Evolutionary conservation across 2,329 filamentous ascomycete genomes (phyloP).

Genomic region (Chaetomium olivaceum): DNA sequence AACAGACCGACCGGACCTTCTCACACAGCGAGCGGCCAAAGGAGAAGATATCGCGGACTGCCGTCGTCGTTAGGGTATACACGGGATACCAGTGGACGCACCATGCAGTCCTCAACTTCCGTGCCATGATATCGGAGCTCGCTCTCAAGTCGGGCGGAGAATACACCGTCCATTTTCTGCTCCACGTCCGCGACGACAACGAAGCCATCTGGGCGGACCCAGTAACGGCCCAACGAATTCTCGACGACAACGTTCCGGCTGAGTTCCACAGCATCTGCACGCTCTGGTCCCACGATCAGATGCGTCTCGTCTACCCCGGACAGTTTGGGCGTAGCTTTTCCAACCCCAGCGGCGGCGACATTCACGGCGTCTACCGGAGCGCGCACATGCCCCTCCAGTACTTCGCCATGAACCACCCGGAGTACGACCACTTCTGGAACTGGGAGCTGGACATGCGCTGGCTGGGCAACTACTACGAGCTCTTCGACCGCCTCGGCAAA

Average conservation of each 20-base stretch:
- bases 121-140: constrained; percentile 77
- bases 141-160: constrained; percentile 76
- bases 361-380: constrained; percentile 70
- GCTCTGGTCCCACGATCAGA: constrained; percentile 82
- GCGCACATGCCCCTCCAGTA: constrained; percentile 64
- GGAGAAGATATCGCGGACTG: constrained; percentile 62
- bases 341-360: constrained; percentile 56
- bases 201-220: constrained; percentile 81
- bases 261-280: constrained; percentile 81
- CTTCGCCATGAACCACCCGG: constrained; percentile 62
- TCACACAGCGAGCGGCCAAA: constrained; percentile 37
- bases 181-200: constrained; percentile 80
- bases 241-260: constrained; percentile 65
- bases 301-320: constrained; percentile 73
- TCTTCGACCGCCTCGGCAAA: constrained; percentile 65
- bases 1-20: constrained; percentile 5
- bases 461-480: constrained; percentile 68
- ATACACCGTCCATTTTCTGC: constrained; percentile 78
- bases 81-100: constrained; percentile 75
- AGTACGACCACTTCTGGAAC: constrained; percentile 70
- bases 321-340: constrained; percentile 69
- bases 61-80: constrained; percentile 79
- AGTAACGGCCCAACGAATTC: constrained; percentile 67
- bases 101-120: constrained; percentile 77
- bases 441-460: constrained; percentile 70